Evolutionary conservation across 1,284 basidiomycete species (phyloP), one percentile per base, ranked within the genome.

Genomic region (Hypsizygus ulmarius): DNA sequence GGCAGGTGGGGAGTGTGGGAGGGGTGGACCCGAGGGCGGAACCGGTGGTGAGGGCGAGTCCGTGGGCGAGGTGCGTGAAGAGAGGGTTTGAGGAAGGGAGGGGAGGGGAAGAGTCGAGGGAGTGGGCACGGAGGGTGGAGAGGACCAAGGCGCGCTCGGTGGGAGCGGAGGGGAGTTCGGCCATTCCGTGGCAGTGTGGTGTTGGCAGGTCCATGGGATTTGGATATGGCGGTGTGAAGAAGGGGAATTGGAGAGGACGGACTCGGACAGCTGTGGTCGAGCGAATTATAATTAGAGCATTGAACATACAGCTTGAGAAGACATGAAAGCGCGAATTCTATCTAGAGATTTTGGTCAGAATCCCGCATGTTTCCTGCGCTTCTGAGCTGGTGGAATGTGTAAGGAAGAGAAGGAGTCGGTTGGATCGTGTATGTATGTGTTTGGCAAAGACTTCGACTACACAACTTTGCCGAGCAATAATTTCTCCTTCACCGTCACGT

Each of bases 1-100:
- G 69, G 56, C 80, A 81, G 9, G 62, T 59, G 19, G 72, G 65
- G 2, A 52, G 54, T 0, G 71, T 64, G 0, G 77, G 77, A 32
- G 81, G 75, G 4, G 59, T 62, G 10, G 64, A 68, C 0, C 78
- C 80, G 10, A 81, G 57, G 3, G 81, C 81, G n/a, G 80, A 82
- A 16, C 81, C 81, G 0, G 62, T 53, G 7, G 81, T 82, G 45
- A 75, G 75, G 8, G 81, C 81, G 0, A 83, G 63, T 2, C 79
- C 76, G 41, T 71, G 65, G 1, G 71, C 57, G 21, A 82, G 58
- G 52, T 82, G 76, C 8, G 57, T 61, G 45, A 66, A 69, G 12
- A 77, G 49, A 11, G 64, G 3, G 66, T 63, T 25, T 57, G 63
- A 25, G 51, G 37, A 44, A 47, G 47, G n/a, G 50, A 41, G 15